Evolutionary conservation across 108 stramenopile species (phyloP).

Genomic region (Licmophora abbreviata): DNA sequence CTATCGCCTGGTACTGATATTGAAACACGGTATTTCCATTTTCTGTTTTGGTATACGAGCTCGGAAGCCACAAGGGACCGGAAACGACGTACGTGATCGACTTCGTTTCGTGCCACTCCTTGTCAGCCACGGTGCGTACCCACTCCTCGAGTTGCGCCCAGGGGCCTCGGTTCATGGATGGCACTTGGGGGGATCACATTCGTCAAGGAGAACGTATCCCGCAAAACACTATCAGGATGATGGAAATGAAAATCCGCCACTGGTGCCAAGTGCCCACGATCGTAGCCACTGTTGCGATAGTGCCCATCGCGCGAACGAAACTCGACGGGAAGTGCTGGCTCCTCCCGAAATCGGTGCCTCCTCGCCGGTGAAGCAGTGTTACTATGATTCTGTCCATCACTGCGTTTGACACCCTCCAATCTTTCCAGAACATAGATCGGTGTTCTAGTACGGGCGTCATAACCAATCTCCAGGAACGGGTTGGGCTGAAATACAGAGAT

Average conservation of each 20-base stretch:
- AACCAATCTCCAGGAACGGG: slow-evolving; percentile 64
- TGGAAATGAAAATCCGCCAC: slow-evolving; percentile 51
- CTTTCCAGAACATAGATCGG: slow-evolving; percentile 71
- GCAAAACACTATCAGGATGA: slow-evolving; percentile 1
- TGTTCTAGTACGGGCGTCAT: slow-evolving; percentile 58
- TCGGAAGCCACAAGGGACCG: slow-evolving; percentile 75
- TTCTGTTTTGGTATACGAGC: slow-evolving; percentile 4
- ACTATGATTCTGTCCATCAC: slow-evolving; percentile 20
- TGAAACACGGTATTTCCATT: slow-evolving; percentile 20
- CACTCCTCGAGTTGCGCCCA: slow-evolving; percentile 55
- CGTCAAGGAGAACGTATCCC: slow-evolving; percentile 55
- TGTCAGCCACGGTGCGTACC: slow-evolving; percentile 29
- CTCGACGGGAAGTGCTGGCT: slow-evolving; percentile 27
- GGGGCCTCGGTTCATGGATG: slow-evolving; percentile 42
- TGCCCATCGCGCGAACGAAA: slow-evolving; percentile 53
- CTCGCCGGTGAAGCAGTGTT: not conserved
- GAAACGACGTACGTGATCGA: slow-evolving; percentile 53
- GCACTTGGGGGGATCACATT: slow-evolving; percentile 65
- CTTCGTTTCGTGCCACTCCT: not conserved
- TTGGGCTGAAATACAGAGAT: slow-evolving; percentile 55
- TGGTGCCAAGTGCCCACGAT: slow-evolving; percentile 80
- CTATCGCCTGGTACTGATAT: slow-evolving; percentile 51
- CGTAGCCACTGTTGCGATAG: slow-evolving; percentile 66
- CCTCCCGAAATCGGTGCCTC: slow-evolving; percentile 50
- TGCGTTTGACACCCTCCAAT: slow-evolving; percentile 6